These are phyloP conservation scores for Fraxinus angustifolia DNA, from an alignment of 305 asterid genomes.

Conservation along the genomic window DNA sequence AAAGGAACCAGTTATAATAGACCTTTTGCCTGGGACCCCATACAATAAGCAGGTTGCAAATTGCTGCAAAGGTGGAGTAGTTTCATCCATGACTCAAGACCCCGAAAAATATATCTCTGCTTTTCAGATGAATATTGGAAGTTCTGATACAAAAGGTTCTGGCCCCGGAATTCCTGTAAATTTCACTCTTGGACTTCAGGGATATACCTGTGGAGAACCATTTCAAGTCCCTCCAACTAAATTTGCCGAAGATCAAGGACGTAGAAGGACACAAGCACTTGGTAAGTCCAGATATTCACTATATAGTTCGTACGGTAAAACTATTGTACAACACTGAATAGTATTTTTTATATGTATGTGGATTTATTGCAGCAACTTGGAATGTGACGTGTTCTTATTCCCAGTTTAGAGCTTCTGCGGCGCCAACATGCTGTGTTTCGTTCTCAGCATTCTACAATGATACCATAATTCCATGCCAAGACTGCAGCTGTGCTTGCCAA, in stretches of 20 bases:
- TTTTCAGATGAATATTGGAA: slow-evolving; percentile 55
- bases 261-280: slow-evolving; percentile 66
- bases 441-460: slow-evolving; percentile 65
- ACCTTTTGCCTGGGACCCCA: slow-evolving; percentile 64
- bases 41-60: slow-evolving; percentile 50
- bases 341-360: not conserved
- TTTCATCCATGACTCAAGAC: slow-evolving; percentile 58
- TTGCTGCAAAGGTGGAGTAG: slow-evolving; percentile 74
- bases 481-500: slow-evolving; percentile 69
- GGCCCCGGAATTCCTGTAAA: slow-evolving; percentile 33
- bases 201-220: slow-evolving; percentile 71
- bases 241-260: slow-evolving; percentile 47
- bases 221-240: slow-evolving; percentile 53
- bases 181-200: slow-evolving; percentile 55
- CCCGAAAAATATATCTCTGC: slow-evolving; percentile 32
- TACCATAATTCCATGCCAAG: slow-evolving; percentile 59
- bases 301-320: not conserved
- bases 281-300: slow-evolving; percentile 35
- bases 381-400: slow-evolving; percentile 70
- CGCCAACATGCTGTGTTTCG: slow-evolving; percentile 74
- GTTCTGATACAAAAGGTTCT: not conserved
- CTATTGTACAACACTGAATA: not conserved
- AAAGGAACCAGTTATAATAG: slow-evolving; percentile 55
- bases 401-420: slow-evolving; percentile 51
- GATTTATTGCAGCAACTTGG: slow-evolving; percentile 53